phyloP scores from a whole-genome alignment of 805 yeast genomes.

The Candida tammaniensis region DNA sequence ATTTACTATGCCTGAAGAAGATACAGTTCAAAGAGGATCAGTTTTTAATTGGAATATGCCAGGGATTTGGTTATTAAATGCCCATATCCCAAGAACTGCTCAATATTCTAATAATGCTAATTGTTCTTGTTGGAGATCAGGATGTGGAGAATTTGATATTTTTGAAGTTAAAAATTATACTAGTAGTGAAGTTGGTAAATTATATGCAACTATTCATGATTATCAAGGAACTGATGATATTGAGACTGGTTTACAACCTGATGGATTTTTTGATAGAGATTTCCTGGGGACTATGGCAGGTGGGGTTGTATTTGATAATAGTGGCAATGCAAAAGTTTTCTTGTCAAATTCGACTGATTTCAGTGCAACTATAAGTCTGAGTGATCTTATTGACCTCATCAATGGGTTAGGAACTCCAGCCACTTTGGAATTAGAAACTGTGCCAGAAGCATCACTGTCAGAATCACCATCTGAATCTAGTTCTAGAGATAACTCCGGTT shows the following conservation, averaged over 20 bases:
- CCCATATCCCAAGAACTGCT: constrained; percentile 92
- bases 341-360: constrained; percentile 52
- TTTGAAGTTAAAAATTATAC: constrained; percentile 67
- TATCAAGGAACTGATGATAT: constrained; percentile 70
- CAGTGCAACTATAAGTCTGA: constrained; percentile 41
- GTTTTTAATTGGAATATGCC: constrained; percentile 71
- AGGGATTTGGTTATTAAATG: constrained; percentile 93
- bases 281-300: constrained; percentile 55
- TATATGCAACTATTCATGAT: constrained; percentile 70
- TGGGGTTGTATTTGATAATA: constrained; percentile 65
- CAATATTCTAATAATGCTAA: constrained; percentile 80
- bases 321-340: constrained; percentile 62
- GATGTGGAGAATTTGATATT: constrained; percentile 95
- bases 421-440: constrained; percentile 24
- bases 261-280: constrained; percentile 58
- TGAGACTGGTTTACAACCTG: constrained; percentile 55
- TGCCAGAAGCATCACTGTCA: constrained; percentile 6
- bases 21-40: constrained; percentile 17
- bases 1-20: constrained; percentile 64
- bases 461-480: constrained; percentile 12
- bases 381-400: constrained; percentile 48
- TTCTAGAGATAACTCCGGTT: constrained; percentile 19
- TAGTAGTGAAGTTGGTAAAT: constrained; percentile 26
- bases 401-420: constrained; percentile 30
- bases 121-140: constrained; percentile 94